These are phyloP conservation scores for Panaeolus papilionaceus DNA, from an alignment of 768 basidiomycete species.

Conservation along the genomic window DNA sequence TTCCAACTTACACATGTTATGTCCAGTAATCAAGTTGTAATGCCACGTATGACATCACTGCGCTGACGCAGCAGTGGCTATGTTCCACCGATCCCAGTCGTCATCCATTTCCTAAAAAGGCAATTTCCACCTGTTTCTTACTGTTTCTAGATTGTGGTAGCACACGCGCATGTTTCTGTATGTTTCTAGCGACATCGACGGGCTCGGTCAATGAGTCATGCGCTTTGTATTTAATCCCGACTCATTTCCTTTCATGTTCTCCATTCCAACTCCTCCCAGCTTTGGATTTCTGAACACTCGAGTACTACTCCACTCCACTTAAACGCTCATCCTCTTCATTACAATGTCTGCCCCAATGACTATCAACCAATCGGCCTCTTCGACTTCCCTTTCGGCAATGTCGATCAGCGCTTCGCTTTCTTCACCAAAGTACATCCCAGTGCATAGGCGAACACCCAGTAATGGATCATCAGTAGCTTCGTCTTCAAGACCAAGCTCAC, in stretches of 20 bases:
- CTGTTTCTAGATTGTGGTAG: constrained; percentile 3
- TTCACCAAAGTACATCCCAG: constrained; percentile 8
- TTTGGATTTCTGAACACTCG: not conserved
- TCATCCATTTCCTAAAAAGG: constrained; percentile 2
- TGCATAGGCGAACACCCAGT: constrained; percentile 10
- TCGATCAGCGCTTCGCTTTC: constrained; percentile 7
- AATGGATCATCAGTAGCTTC: constrained; percentile 3
- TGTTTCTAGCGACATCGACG: not conserved
- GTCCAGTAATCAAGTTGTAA: too few species aligned
- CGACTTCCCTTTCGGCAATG: constrained; percentile 2
- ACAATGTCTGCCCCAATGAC: constrained; percentile 4
- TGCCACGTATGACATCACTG: not conserved
- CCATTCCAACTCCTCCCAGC: constrained; percentile 1
- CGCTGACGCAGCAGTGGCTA: not conserved
- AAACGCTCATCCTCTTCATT: not conserved
- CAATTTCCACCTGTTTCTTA: constrained; percentile 4
- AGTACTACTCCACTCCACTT: constrained; percentile 5
- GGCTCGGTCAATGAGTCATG: not conserved
- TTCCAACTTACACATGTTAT: too few species aligned
- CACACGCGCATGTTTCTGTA: not conserved
- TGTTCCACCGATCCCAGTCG: not conserved
- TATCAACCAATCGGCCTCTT: constrained; percentile 7
- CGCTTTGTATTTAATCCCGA: not conserved
- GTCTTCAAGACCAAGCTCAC: constrained; percentile 7
- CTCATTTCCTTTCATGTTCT: not conserved